phyloP scores from a whole-genome alignment of 495 filamentous ascomycete species.

The Neurospora sp. region DNA sequence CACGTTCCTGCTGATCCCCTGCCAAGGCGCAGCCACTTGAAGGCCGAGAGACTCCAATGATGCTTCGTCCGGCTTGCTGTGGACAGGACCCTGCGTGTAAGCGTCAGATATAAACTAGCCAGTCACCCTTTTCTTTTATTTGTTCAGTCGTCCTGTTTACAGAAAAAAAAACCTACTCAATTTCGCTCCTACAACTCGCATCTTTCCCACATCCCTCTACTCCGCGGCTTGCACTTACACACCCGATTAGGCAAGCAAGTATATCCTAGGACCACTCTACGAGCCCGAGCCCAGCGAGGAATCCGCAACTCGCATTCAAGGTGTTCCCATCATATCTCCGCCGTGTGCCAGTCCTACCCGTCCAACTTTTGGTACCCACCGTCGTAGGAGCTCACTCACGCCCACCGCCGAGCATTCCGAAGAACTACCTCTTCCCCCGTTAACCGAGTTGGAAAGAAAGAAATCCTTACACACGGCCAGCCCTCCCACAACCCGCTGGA shows the following conservation, averaged over 20 bases:
- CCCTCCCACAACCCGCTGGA: constrained; percentile 17
- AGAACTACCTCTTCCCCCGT: constrained; percentile 4
- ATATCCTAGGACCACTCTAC: constrained; percentile 46
- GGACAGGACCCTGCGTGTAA: neutral
- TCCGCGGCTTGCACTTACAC: neutral
- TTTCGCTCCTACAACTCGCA: neutral
- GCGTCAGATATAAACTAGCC: neutral
- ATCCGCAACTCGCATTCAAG: constrained; percentile 15
- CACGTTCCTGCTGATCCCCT: constrained; percentile 1
- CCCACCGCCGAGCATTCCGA: constrained; percentile 4
- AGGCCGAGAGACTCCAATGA: neutral
- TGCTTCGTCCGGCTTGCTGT: neutral
- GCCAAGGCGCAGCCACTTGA: constrained; percentile 6
- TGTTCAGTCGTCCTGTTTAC: neutral
- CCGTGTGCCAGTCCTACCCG: constrained; percentile 21
- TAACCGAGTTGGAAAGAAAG: constrained; percentile 9
- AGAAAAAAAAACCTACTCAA: neutral
- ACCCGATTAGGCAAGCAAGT: constrained; percentile 35
- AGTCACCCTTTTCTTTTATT: neutral
- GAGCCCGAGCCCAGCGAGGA: constrained; percentile 22
- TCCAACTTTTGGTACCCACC: neutral
- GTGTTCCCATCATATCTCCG: constrained; percentile 21
- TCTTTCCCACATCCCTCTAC: neutral
- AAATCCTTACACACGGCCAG: constrained; percentile 13
- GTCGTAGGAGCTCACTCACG: constrained; percentile 1